Evolutionary conservation across 1,284 basidiomycete species (phyloP), one percentile per base, ranked within the genome.

Genomic region (Flammula alnicola): DNA sequence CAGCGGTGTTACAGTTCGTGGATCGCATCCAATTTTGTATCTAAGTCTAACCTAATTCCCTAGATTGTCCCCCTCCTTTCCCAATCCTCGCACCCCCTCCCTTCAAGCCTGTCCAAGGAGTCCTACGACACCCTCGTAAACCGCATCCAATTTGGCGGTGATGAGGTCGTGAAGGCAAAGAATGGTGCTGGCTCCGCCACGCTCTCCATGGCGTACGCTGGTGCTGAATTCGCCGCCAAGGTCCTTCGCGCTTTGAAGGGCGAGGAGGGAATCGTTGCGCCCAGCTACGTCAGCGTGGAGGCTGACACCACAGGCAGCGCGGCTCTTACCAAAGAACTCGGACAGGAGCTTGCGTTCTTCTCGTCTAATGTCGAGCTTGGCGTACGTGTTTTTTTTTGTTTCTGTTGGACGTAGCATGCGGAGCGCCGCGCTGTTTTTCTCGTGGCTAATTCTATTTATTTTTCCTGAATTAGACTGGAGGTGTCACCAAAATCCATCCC

Each of bases 61-160:
- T 49, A 89, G 86, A 99, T 99, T 64, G 86, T 99, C 36, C 97
- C 97, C 54, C 81, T 99, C 46, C 88, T 99, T 61, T 98, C 95
- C 26, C 95, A 98, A 75, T 86, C 91, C 19, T 81, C 85, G 25
- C 87, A 91, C 65, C 75, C 86, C 12, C 78, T 90, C 41, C 85
- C 87, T 27, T 61, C 79, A 16, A 68, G 69, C 47, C 53, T 87
- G 65, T 68, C 68, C 63, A 73, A 73, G 36, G 76, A 74, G 9
- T 75, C 75, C 5, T 75, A 83, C 61, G 81, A 84, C 44, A 75
- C 78, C 19, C 79, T 97, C 49, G 78, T 94, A 50, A 79, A 95
- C 61, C 88, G 94, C 60, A 96, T 98, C 68, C 96, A 98, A 74
- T 98, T 93, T 65, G 96, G 96, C 61, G 93, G 93, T 74, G 93